Conservation (phyloP, 768 basidiomycete species). For the Hericium coralloides region DNA sequence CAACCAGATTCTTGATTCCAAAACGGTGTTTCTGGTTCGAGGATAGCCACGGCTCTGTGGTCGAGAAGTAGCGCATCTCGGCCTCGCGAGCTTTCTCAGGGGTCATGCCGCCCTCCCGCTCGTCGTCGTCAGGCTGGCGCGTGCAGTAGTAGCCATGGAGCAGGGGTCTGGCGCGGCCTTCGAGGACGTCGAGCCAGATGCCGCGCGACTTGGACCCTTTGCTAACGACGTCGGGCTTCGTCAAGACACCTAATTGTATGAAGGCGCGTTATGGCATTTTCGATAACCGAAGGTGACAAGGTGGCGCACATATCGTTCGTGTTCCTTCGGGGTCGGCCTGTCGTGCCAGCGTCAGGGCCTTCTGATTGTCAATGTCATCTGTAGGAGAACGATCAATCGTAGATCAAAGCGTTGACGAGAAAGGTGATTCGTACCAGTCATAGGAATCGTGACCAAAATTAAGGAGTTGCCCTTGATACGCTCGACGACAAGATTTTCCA, state of each 20-base stretch:
- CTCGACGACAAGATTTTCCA: conserved; percentile 40
- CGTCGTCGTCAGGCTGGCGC: conserved; percentile 30
- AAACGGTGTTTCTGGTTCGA: conserved; percentile 22
- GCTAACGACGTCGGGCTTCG: conserved; percentile 38
- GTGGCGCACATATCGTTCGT: conserved; percentile 40
- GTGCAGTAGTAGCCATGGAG: conserved; percentile 36
- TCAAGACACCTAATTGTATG: conserved; percentile 34
- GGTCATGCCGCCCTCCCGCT: conserved; percentile 24
- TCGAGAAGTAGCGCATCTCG: conserved; percentile 29
- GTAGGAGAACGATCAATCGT: background rate
- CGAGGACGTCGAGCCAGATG: conserved; percentile 33
- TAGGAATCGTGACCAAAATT: conserved; percentile 44
- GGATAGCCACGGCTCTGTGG: conserved; percentile 27
- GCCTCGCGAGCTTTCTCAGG: conserved; percentile 23
- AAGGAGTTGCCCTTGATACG: conserved; percentile 38
- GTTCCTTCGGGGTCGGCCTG: conserved; percentile 36
- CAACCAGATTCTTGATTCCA: conserved; percentile 28
- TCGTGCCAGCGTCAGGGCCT: conserved; percentile 38
- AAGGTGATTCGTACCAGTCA: conserved; percentile 32
- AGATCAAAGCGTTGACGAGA: background rate
- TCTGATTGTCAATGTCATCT: conserved; percentile 57
- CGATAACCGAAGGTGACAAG: background rate
- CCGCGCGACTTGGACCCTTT: conserved; percentile 22
- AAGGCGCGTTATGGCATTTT: too few relatives aligned
- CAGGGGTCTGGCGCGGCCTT: conserved; percentile 28